Percentiles rank a stretch among this genome's conserved stretches.
Conservation (phyloP, 257 asterid genomes). For the Nyctanthes arbortristis region DNA sequence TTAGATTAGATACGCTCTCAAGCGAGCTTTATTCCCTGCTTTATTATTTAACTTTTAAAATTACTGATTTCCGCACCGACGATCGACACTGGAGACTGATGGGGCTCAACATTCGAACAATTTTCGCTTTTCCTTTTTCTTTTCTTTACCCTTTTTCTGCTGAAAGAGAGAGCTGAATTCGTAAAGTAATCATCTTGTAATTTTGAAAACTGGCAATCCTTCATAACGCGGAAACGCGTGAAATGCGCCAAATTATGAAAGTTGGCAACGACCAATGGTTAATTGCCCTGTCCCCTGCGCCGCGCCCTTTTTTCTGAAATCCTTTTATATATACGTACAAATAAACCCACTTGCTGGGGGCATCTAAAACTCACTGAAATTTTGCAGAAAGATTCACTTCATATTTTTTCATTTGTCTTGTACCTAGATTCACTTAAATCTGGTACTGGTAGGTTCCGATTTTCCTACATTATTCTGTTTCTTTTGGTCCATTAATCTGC, state of each 20-base stretch:
- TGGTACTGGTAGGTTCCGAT: conserved; percentile 40
- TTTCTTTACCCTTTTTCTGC: too few relatives aligned
- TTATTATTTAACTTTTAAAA: too few relatives aligned
- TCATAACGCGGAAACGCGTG: conserved; percentile 67
- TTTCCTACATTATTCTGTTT: conserved; percentile 12
- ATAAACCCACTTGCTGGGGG: background rate
- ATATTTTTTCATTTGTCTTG: conserved; percentile 36
- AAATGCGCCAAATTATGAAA: conserved; percentile 33
- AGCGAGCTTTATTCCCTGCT: too few relatives aligned
- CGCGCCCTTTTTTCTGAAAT: conserved; percentile 10
- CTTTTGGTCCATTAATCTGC: background rate
- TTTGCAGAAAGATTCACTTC: conserved; percentile 31
- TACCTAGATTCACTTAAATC: conserved; percentile 28
- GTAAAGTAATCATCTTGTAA: too few relatives aligned
- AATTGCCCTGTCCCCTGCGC: background rate
- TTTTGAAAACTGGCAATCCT: background rate
- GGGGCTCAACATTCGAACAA: too few relatives aligned
- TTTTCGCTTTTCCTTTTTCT: too few relatives aligned
- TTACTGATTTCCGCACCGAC: too few relatives aligned
- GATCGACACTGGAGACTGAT: too few relatives aligned
- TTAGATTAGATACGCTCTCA: too few relatives aligned
- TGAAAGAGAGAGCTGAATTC: too few relatives aligned
- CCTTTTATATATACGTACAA: conserved; percentile 5
- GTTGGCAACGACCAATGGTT: conserved; percentile 29
- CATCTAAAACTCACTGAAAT: conserved; percentile 19